Base-by-base conservation (phyloP, 164 flowering plant genomes). In the Cinnamomum micranthum region DNA sequence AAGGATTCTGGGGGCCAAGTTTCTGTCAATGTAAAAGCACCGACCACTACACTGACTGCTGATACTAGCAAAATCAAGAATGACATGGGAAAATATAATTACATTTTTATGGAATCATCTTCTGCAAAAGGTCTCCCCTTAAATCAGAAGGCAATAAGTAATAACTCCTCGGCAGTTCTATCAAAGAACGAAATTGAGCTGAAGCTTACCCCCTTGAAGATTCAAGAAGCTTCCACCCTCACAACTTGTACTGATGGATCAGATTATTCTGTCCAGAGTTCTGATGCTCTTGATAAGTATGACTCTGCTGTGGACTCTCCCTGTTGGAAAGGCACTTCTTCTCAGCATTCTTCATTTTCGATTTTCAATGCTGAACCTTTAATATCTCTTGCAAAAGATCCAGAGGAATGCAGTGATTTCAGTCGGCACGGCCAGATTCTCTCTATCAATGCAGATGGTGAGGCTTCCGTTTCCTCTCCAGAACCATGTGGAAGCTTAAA, bases 271-370 rank as follows among this genome's bases (percentile, higher is more conserved):
- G 63, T 69, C 60, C 85, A 85, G 68, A 77, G 74, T 65, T 76
- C 82, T 33, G 86, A 85, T 50, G 67, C 66, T 70, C 70, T 80
- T 10, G 89, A 90, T 73, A 82, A 80, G 74, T 76, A 75, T 66
- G 80, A 76, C 78, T 83, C 83, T 73, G 80, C 86, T 62, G 88
- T 84, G 68, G 97, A 92, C 76, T 92, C 92, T 71, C 91, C 97
- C 10, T 88, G 94, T 87, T 92, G 97, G 97, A 90, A 85, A 85
- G 94, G 94, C 67, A 85, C 85, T 64, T 78, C 84, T 14, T 76
- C 81, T 74, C 78, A 23, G 25, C 75, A 73, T 69, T 76, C 85
- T 69, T 75, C 78, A 24, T 78, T 79, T 80, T 83, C 71, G 50
- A 64, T 66, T 76, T 74, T 81, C 64, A 85, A 85, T 77, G 68